phyloP scores from a whole-genome alignment of 129 eudicot species.

The Pulicaria dysenterica region DNA sequence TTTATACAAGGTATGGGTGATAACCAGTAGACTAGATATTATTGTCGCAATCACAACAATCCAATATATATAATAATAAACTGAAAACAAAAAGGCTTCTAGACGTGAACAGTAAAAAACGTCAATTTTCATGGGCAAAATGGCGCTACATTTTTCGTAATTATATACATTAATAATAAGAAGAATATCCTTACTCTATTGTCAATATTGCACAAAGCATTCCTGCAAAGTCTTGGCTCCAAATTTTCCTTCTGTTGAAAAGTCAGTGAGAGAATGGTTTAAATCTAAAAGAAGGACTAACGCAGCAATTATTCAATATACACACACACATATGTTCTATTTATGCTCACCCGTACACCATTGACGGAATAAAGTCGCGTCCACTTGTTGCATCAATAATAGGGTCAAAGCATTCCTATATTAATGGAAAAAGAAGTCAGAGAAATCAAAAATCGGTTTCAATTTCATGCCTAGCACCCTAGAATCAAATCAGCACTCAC shows the following conservation, averaged over 20 bases:
- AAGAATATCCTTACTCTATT: slow-evolving; percentile 58
- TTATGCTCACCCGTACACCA: slow-evolving; percentile 87
- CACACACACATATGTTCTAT: background rate
- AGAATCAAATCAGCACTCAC: slow-evolving; percentile 46
- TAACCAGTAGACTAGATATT: no score
- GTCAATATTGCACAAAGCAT: slow-evolving; percentile 91
- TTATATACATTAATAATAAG: background rate
- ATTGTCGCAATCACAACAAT: no score
- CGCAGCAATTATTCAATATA: background rate
- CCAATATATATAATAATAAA: no score
- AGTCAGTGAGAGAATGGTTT: background rate
- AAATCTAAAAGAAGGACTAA: background rate
- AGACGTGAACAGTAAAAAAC: no score
- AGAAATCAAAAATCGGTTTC: slow-evolving; percentile 2
- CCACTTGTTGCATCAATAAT: slow-evolving; percentile 81
- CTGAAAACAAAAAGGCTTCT: no score
- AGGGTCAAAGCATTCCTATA: slow-evolving; percentile 86
- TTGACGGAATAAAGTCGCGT: slow-evolving; percentile 83
- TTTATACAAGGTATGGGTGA: no score
- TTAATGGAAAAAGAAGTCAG: background rate
- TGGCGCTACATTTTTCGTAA: no score
- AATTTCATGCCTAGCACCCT: background rate
- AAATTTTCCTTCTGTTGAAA: slow-evolving; percentile 69
- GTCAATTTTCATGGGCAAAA: no score
- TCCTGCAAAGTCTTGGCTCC: slow-evolving; percentile 86